A percentile compares a stretch with the other conserved stretches of the same genome.
Evolutionary conservation across 306 rosid species (phyloP).

Genomic region (Gleditsia sinensis): DNA sequence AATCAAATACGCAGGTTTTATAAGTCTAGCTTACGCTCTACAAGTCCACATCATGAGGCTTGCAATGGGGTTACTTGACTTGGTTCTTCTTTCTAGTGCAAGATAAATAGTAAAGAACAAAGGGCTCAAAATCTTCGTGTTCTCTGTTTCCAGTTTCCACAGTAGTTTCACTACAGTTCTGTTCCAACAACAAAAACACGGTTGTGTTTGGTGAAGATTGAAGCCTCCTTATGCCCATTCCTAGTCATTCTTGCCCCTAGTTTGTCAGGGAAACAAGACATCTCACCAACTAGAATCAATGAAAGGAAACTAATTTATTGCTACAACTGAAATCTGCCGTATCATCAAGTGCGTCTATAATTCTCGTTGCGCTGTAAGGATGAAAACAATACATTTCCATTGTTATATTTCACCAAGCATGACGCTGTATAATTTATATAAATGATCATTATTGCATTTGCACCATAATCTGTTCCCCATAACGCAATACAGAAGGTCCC

Average conservation of each 20-base stretch:
- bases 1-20: slow-evolving; percentile 30
- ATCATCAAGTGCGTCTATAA: background rate
- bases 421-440: background rate
- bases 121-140: slow-evolving; percentile 12
- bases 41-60: slow-evolving; percentile 29
- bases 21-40: background rate
- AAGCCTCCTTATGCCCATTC: slow-evolving; percentile 35
- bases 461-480: background rate
- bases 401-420: background rate
- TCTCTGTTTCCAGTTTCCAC: slow-evolving; percentile 21
- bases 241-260: background rate
- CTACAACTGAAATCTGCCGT: background rate
- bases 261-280: background rate
- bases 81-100: slow-evolving; percentile 25
- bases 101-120: background rate
- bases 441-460: background rate
- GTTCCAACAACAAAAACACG: slow-evolving; percentile 47
- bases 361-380: background rate
- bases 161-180: slow-evolving; percentile 42
- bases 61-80: slow-evolving; percentile 20
- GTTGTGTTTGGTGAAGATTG: slow-evolving; percentile 27
- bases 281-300: background rate
- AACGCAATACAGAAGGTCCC: background rate
- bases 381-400: background rate
- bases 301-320: background rate